These are phyloP conservation scores for Fusarium xyrophilum DNA, from an alignment of 2,329 filamentous ascomycete genomes.

Conservation along the genomic window DNA sequence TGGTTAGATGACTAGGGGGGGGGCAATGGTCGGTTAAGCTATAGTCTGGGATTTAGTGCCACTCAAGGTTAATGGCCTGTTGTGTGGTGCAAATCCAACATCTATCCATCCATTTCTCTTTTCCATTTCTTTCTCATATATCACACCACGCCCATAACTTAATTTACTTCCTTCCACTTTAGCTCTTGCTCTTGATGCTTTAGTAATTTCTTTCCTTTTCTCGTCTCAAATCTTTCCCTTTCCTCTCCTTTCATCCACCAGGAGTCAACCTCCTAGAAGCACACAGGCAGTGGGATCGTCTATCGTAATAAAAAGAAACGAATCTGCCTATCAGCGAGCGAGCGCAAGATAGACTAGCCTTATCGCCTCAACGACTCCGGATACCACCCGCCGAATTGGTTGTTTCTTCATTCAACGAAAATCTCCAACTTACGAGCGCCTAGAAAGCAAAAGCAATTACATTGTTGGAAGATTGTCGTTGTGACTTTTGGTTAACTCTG, in stretches of 20 bases:
- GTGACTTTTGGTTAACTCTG: conserved; percentile 28
- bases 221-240: conserved; percentile 24
- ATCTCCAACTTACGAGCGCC: conserved; percentile 32
- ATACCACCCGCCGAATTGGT: conserved; percentile 6
- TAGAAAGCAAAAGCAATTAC: conserved; percentile 37
- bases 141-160: conserved; percentile 34
- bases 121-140: conserved; percentile 34
- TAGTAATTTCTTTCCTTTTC: conserved; percentile 34
- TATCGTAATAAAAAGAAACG: conserved; percentile 18
- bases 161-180: conserved; percentile 21
- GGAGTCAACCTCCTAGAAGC: conserved; percentile 2
- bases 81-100: conserved; percentile 42
- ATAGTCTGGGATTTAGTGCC: conserved; percentile 23
- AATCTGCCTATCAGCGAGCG: conserved; percentile 24
- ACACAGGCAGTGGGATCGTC: conserved; percentile 13
- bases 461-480: conserved; percentile 30
- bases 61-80: conserved; percentile 35
- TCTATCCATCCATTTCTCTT: conserved; percentile 4
- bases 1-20: too few relatives aligned
- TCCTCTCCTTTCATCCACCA: conserved; percentile 6
- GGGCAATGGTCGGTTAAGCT: too few relatives aligned
- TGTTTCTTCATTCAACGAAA: conserved; percentile 15
- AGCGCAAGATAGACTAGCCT: conserved; percentile 28
- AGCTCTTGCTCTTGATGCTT: conserved; percentile 32
- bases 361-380: conserved; percentile 1